Evolutionary conservation across 805 yeast species (phyloP), one percentile per base, ranked within the genome.

Genomic region (Kazachstania martiniae): DNA sequence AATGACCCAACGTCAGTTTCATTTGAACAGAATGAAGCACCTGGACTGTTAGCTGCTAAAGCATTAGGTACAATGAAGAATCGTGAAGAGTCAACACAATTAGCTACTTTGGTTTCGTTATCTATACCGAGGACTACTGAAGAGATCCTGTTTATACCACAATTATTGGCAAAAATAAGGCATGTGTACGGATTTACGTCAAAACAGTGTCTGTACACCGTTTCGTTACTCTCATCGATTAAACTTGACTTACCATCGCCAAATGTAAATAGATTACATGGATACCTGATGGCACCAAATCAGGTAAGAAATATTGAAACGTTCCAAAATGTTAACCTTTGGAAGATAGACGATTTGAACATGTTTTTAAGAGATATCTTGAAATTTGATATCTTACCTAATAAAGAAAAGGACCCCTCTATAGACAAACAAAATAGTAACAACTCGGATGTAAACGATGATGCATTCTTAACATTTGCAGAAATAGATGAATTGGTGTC

Each of bases 121-220:
- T 71, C 89, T 0, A 68, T 78, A 8, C 91, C 89, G 5, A 61
- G 91, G 48, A 70, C 81, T 12, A 80, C 89, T 0, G 87, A 78
- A 44, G 91, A 81, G 49, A 79, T 85, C 0, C 57, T 81, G 26
- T 77, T 79, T 44, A 73, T 78, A 23, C 89, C 91, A 0, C 74
- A 82, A 6, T 54, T 81, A 31, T 58, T 81, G 37, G 81, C 85
- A 5, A 69, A 74, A 35, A 66, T 81, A 31, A 78, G 84, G 37
- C 75, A 74, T 44, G 70, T 67, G 2, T 80, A 75, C 53, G 89
- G 91, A 0, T 77, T 76, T 50, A 69, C 73, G 31, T 76, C 85
- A 1, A 74, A 71, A 39, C 77, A 83, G 1, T 76, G 85, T n/a
- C 62, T 74, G 10, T 58, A 75, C 35, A 74, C 89, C 0, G 85